Percentiles rank a stretch among this genome's conserved stretches.
phyloP scores from a whole-genome alignment of 1,284 basidiomycete species.

The Ustilago esculenta region DNA sequence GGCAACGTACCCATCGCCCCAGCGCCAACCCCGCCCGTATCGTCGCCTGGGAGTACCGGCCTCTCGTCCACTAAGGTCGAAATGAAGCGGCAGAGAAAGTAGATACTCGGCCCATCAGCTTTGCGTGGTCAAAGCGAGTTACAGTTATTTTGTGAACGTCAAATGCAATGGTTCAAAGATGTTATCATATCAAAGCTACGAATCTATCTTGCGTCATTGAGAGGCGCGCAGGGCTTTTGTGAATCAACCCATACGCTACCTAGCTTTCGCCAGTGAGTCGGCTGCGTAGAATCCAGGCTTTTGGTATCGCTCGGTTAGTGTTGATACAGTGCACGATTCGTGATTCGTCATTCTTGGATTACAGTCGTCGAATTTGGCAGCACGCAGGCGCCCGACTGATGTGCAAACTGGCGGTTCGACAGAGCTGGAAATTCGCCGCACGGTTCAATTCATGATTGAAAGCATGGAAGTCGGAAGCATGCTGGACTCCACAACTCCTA shows the following conservation, averaged over 20 bases:
- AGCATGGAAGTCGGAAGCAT: background rate
- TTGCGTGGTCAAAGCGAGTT: background rate
- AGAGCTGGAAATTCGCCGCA: background rate
- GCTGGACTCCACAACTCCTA: background rate
- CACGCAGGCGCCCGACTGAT: no score
- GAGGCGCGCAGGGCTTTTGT: no score
- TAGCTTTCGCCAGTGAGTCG: no score
- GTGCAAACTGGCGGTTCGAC: background rate
- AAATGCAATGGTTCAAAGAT: no score
- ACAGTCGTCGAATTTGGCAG: background rate
- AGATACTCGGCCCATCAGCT: no score
- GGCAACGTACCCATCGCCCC: conserved; percentile 49
- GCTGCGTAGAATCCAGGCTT: no score
- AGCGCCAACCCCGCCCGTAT: conserved; percentile 41
- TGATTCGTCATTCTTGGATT: no score
- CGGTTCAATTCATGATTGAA: background rate
- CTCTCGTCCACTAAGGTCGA: conserved; percentile 30
- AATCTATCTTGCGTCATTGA: no score
- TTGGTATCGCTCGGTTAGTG: no score
- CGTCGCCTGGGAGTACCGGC: conserved; percentile 38
- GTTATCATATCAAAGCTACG: no score
- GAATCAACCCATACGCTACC: no score
- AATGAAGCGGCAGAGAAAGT: conserved; percentile 49
- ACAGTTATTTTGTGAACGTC: background rate
- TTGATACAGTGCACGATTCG: no score